Evolutionary conservation across 495 filamentous ascomycete species (phyloP), one percentile per base, ranked within the genome.

Genomic region (Cryomyces minteri): DNA sequence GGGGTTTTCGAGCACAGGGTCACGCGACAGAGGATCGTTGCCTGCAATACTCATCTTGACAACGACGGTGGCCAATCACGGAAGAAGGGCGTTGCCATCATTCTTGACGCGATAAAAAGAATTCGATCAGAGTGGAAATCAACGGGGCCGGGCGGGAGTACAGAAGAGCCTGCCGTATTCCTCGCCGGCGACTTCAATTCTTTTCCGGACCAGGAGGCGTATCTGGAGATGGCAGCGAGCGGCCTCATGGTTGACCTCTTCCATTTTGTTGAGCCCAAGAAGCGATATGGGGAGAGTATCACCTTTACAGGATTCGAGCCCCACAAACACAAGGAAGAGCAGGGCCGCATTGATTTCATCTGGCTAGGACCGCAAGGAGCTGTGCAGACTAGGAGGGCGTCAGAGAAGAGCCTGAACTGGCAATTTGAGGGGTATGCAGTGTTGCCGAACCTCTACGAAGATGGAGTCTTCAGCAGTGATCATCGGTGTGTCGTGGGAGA

Each of bases 141-240:
- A 14, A 3, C 34, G 34, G 12, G 34, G 9, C 34, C 18, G 18
- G 18, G 18, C 18, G 18, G 18, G 18, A 25, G 18, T 25, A 25
- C 18, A 25, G 18, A 25, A 25, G 18, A 25, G 3, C 48, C 39
- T 44, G 58, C 72, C 0, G 64, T 83, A 2, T 75, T 87, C 40
- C 63, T 93, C 18, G 70, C 73, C 0, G 85, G 85, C 8, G 84
- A 92, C 56, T 74, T 92, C 58, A 92, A 92, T 57, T 82, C 77
- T 51, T 65, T 78, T 43, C 72, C 74, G 1, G 57, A 58, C 7
- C 70, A 74, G 41, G 70, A 73, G 41, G 85, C 83, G 4, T 87
- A 90, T 55, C 57, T 61, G 39, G 63, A 71, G 25, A 51, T 88
- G 41, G 79, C 68, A 0, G 65, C 55, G 2, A 46, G 50, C 5